Percentiles rank a stretch among this genome's conserved stretches.
phyloP scores from a whole-genome alignment of 805 yeast species.

The Kluyveromyces wickerhamii region DNA sequence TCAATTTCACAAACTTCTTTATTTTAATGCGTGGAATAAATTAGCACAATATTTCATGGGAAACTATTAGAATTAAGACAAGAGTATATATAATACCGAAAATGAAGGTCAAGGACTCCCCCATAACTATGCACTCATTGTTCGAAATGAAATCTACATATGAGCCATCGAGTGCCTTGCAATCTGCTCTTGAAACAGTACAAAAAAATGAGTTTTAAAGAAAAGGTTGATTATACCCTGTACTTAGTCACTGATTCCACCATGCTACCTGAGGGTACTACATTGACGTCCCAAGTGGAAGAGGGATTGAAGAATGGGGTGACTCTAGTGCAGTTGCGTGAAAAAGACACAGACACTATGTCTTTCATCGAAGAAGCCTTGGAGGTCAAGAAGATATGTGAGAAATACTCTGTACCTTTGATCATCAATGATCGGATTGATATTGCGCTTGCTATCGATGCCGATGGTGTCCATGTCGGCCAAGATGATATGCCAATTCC shows the following conservation, averaged over 20 bases:
- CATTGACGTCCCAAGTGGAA: constrained; percentile 54
- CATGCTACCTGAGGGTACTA: constrained; percentile 54
- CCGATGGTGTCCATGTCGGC: constrained; percentile 90
- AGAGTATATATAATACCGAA: no score
- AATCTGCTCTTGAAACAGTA: no score
- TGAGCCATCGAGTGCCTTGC: no score
- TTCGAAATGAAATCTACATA: no score
- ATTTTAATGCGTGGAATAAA: no score
- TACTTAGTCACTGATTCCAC: constrained; percentile 77
- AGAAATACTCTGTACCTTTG: constrained; percentile 55
- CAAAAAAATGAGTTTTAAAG: constrained; percentile 21
- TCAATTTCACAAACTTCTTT: no score
- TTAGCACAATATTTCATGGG: no score
- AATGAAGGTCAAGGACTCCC: no score
- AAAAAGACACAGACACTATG: constrained; percentile 61
- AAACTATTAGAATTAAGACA: no score
- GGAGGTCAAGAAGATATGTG: constrained; percentile 54
- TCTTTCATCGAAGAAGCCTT: constrained; percentile 58
- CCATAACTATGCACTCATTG: no score
- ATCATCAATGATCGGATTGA: constrained; percentile 83
- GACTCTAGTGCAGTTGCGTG: constrained; percentile 77
- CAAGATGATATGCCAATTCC: constrained; percentile 70
- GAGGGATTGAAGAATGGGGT: constrained; percentile 63
- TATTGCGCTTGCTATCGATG: constrained; percentile 81
- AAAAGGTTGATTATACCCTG: constrained; percentile 39